Base-by-base conservation (phyloP, 768 basidiomycete species). In the Tulasnella sp. region DNA sequence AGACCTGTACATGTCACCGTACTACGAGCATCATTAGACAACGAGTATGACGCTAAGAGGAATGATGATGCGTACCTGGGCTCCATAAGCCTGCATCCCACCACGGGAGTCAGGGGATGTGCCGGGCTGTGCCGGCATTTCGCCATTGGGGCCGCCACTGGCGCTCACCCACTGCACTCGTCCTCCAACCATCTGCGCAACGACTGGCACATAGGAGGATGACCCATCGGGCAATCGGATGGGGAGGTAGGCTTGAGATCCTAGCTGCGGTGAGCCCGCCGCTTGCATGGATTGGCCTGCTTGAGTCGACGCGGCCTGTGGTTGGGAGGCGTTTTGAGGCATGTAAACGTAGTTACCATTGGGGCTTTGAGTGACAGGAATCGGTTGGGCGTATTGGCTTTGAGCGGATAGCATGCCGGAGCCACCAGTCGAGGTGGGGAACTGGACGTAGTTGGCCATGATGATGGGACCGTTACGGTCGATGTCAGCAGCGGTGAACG, bases 381-480 rank as follows among this genome's bases (percentile, higher is more conserved):
- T n/a, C n/a, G 41, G 9, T 17, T 43, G 17, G n/a, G n/a, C 41
- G 41, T 43, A 43, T 43, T 17, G 17, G n/a, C 7, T 25, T 6
- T 6, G 7, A 17, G 7, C 41, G 27, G 7, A n/a, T n/a, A n/a
- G n/a, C 4, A n/a, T 25, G 19, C 19, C 1, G 34, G 9, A 40
- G 39, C 39, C 14, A 35, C 51, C n/a, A n/a, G n/a, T n/a, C 23
- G 35, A 12, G 17, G 19, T 17, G 17, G 51, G 51, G 37, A 53
- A 53, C 31, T 52, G 51, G 7, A 21, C 35, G 51, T 53, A 53
- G 21, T 25, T 40, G 6, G 51, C 36, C 51, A 53, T 53, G 19
- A n/a, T n/a, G n/a, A n/a, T n/a, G n/a, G n/a, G n/a, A n/a, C n/a
- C n/a, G n/a, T n/a, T n/a, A n/a, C n/a, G n/a, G n/a, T n/a, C n/a